Evolutionary conservation across 805 yeast species (phyloP), one percentile per base, ranked within the genome.

Genomic region (Saccharomycopsis vini): DNA sequence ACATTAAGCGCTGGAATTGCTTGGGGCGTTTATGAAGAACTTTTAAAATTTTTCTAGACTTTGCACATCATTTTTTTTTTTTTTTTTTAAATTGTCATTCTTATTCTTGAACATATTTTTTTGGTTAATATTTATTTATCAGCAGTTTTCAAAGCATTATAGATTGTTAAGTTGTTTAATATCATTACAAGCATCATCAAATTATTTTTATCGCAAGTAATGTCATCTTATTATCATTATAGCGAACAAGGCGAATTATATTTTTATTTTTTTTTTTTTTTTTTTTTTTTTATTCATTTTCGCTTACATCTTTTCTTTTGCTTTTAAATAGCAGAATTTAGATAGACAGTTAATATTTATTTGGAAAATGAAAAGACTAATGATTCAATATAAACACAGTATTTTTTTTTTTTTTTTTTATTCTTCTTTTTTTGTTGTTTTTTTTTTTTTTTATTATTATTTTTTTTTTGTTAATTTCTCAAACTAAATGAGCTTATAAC

Each of bases 1-100:
- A 95, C 90, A 0, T 60, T 85, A 39, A 83, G 95, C 61, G 90
- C 97, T 0, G 97, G 95, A 1, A 87, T 92, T 49, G 88, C 95
- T 40, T 92, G 98, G 98, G 86, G 95, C 47, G 80, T 92, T 20
- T 92, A 90, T 59, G 98, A 92, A 61, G 97, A 92, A 58, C 63
- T 90, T 43, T 73, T 90, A 32, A 69, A 67, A 24, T 13, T 37
- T 9, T 39, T 46, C 19, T 46, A 40, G 35, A n/a, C 7, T 38
- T 12, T 20, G 29, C 12, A 24, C 29, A 7, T 7, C 12, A 24
- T 24, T 24, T 7, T 7, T 7, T 7, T 12, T 7, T 24, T 12
- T 24, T 24, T 7, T 24, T 7, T 7, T 7, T 24, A 24, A 12
- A 24, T 12, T 24, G 10, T 24, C 12, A 12, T 24, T 24, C 10